Conservation (phyloP, 2,329 filamentous ascomycete genomes). For the Coniella vitis region DNA sequence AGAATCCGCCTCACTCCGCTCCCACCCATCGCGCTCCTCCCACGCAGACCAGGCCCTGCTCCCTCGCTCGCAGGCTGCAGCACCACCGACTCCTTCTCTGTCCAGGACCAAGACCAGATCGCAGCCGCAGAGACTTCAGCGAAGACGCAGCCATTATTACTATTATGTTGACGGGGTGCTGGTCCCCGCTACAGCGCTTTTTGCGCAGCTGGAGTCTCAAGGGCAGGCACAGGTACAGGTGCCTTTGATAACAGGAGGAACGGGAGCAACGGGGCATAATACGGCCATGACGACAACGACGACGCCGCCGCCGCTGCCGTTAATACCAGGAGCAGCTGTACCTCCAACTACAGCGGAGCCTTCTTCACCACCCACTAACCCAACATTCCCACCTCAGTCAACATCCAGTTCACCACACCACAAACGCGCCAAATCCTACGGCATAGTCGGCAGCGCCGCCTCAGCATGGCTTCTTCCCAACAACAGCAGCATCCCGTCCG, state of each 20-base stretch:
- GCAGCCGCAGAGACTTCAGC: slow-evolving; percentile 13
- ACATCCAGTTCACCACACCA: not conserved
- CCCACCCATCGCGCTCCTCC: slow-evolving; percentile 4
- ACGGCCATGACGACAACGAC: too few species aligned
- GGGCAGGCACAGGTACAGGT: too few species aligned
- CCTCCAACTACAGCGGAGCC: too few species aligned
- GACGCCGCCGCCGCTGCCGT: too few species aligned
- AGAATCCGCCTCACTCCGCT: slow-evolving; percentile 14
- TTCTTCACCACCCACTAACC: too few species aligned
- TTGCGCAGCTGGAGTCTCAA: not conserved
- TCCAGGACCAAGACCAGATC: not conserved
- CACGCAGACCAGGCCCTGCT: slow-evolving; percentile 9
- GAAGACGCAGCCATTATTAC: slow-evolving; percentile 11
- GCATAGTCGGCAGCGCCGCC: not conserved
- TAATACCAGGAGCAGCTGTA: too few species aligned
- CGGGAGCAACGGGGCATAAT: too few species aligned
- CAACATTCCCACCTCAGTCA: too few species aligned
- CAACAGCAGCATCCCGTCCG: not conserved
- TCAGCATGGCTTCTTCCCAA: slow-evolving; percentile 10
- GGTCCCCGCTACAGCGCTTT: slow-evolving; percentile 3
- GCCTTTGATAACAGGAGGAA: too few species aligned
- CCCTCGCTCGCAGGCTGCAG: not conserved
- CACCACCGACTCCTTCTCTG: not conserved
- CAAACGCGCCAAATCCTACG: slow-evolving; percentile 8
- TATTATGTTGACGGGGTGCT: slow-evolving; percentile 8